Evolutionary conservation across 2,329 filamentous ascomycete genomes (phyloP).

Genomic region (Penicillium janthinellum): DNA sequence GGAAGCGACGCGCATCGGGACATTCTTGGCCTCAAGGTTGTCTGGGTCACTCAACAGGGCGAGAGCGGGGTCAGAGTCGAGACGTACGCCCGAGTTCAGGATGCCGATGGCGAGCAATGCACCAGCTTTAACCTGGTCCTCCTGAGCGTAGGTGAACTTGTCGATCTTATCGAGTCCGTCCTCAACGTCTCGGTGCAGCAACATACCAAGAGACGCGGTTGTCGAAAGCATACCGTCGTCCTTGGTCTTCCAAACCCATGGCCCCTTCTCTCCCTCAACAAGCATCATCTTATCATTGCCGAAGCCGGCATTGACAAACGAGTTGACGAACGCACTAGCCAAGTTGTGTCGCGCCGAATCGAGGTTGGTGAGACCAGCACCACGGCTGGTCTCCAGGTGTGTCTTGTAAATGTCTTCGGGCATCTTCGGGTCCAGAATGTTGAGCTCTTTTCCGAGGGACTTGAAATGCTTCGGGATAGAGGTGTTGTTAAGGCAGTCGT

Average conservation of each 20-base stretch:
- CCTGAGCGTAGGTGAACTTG: slow-evolving; percentile 82
- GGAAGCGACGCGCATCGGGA: slow-evolving; percentile 75
- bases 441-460: slow-evolving; percentile 88
- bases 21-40: slow-evolving; percentile 76
- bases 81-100: slow-evolving; percentile 86
- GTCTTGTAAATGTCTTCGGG: slow-evolving; percentile 99
- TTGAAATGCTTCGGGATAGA: slow-evolving; percentile 92
- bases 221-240: slow-evolving; percentile 97
- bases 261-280: slow-evolving; percentile 80
- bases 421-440: slow-evolving; percentile 93
- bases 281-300: slow-evolving; percentile 98
- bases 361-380: slow-evolving; percentile 88
- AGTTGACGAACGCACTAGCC: slow-evolving; percentile 93
- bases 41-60: slow-evolving; percentile 80
- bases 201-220: slow-evolving; percentile 86
- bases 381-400: slow-evolving; percentile 91
- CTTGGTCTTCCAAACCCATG: slow-evolving; percentile 99
- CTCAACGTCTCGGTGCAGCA: slow-evolving; percentile 93
- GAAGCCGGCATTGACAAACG: slow-evolving; percentile 94
- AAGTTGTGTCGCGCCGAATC: slow-evolving; percentile 96
- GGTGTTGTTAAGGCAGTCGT: slow-evolving; percentile 83
- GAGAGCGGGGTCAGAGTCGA: slow-evolving; percentile 87
- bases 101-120: slow-evolving; percentile 92
- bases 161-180: slow-evolving; percentile 91
- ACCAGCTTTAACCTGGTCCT: slow-evolving; percentile 85